These are phyloP conservation scores for Coemansia reversa DNA, from an alignment of 192 early-diverging fungal genomes.

Conservation along the genomic window DNA sequence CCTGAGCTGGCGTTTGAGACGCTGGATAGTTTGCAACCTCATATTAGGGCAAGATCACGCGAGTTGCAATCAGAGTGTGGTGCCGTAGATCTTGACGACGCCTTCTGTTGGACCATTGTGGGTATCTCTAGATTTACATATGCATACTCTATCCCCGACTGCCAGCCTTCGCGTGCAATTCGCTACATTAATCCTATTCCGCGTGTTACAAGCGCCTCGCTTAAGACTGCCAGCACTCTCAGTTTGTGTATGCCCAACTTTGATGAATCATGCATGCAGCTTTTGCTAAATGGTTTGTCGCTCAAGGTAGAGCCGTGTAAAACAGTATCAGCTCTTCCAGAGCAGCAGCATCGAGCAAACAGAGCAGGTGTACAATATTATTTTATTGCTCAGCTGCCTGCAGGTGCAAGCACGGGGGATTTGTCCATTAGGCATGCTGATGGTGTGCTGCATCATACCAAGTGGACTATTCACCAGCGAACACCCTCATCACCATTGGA, in stretches of 20 bases:
- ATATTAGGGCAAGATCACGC: constrained; percentile 17
- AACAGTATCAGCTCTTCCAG: not conserved
- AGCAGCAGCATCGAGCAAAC: not conserved
- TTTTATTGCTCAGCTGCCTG: constrained; percentile 15
- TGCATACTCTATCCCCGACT: constrained; percentile 27
- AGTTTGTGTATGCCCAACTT: constrained; percentile 12
- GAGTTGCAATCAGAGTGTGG: constrained; percentile 3
- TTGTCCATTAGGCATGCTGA: constrained; percentile 34
- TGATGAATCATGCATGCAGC: constrained; percentile 22
- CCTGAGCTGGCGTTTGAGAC: constrained; percentile 52
- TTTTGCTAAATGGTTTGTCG: constrained; percentile 20
- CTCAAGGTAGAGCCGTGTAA: constrained; percentile 13
- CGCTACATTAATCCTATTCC: constrained; percentile 26
- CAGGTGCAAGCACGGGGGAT: constrained; percentile 8
- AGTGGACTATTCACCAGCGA: constrained; percentile 30
- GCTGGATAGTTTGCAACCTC: constrained; percentile 19
- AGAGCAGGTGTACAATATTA: not conserved
- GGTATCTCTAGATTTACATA: constrained; percentile 64
- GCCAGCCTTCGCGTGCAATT: constrained; percentile 8
- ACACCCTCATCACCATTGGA: constrained; percentile 11
- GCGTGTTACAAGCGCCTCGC: constrained; percentile 14
- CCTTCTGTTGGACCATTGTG: constrained; percentile 84
- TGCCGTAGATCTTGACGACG: constrained; percentile 65
- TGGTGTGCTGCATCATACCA: constrained; percentile 40
- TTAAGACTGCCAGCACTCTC: constrained; percentile 6